Percentiles rank a stretch among this genome's conserved stretches.
Conservation (phyloP, 163 green algal genomes). For the Scenedesmus sp. region DNA sequence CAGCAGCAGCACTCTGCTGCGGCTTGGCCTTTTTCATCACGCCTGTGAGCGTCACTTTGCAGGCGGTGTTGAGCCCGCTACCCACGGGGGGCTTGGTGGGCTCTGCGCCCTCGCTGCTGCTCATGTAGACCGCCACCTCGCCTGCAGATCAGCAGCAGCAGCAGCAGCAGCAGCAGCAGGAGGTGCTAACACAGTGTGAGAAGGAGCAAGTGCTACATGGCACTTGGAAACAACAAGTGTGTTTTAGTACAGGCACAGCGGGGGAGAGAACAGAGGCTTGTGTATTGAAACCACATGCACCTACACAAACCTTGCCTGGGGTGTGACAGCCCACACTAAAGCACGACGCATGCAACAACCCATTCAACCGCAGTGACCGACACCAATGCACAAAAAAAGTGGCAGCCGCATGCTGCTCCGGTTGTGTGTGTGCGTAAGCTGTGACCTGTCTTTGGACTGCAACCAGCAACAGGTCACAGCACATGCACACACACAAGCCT, state of each 20-base stretch:
- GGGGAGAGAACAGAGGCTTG: neutral
- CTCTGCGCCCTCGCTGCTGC: slow-evolving; percentile 38
- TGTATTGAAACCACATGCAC: no score
- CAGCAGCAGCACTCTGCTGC: slow-evolving; percentile 7
- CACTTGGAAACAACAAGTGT: neutral
- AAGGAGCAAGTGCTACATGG: neutral
- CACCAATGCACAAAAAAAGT: neutral
- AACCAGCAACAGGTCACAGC: neutral
- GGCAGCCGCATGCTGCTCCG: neutral
- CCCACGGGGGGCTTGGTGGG: slow-evolving; percentile 85
- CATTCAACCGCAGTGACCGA: no score
- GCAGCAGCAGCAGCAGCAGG: neutral
- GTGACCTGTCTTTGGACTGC: no score
- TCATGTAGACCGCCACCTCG: slow-evolving; percentile 83
- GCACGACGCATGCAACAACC: no score
- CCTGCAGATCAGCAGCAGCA: slow-evolving; percentile 39
- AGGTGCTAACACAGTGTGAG: neutral
- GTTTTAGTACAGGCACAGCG: neutral
- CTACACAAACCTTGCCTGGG: no score
- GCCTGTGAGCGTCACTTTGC: slow-evolving; percentile 79
- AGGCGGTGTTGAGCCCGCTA: slow-evolving; percentile 85
- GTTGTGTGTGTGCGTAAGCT: no score
- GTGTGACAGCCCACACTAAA: no score
- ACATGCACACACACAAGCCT: neutral
- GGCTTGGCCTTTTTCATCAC: slow-evolving; percentile 67